Evolutionary conservation across 2,329 filamentous ascomycete species (phyloP), one percentile per base, ranked within the genome.

Genomic region (Truncatella angustata): DNA sequence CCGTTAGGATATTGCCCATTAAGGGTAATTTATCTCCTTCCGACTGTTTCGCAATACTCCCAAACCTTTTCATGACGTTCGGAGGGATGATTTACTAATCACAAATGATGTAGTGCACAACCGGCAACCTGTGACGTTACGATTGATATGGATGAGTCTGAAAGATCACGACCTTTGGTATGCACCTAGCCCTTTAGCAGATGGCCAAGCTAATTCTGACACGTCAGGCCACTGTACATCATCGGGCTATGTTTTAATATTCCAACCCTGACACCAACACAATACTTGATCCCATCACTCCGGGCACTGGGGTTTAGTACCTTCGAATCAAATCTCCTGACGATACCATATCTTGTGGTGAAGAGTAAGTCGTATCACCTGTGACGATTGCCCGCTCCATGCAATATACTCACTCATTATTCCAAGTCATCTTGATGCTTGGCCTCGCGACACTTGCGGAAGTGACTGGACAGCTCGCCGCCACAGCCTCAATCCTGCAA

Each of bases 401-500:
- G 12, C 26, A 35, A 10, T n/a, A n/a, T n/a, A 10, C 16, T 9
- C 49, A 26, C 45, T 51, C 35, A 56, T 40, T 12, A 24, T 34
- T 35, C 18, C 45, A 46, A 69, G 66, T 70, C 10, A 55, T 71
- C 34, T 65, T 63, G n/a, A 70, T 70, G 65, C 57, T 73, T 2
- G 49, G 35, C 1, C 53, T 70, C 6, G 70, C 67, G 2, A 72
- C 74, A 48, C 30, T 71, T 7, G 64, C 66, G 36, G 73, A 76
- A 65, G 70, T 70, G 65, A 58, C 79, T 66, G 57, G 77, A 67
- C 66, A 79, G 56, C 73, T 83, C 23, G 71, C 73, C 0, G 64
- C 82, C 5, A 66, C 79, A 16, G 69, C 71, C 5, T 57, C 70
- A 63, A 72, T 77, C 36, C 65, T 74, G 1, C 77, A 84, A 51